Conservation (phyloP, 2,329 filamentous ascomycete genomes). For the Aureobasidium namibiae region DNA sequence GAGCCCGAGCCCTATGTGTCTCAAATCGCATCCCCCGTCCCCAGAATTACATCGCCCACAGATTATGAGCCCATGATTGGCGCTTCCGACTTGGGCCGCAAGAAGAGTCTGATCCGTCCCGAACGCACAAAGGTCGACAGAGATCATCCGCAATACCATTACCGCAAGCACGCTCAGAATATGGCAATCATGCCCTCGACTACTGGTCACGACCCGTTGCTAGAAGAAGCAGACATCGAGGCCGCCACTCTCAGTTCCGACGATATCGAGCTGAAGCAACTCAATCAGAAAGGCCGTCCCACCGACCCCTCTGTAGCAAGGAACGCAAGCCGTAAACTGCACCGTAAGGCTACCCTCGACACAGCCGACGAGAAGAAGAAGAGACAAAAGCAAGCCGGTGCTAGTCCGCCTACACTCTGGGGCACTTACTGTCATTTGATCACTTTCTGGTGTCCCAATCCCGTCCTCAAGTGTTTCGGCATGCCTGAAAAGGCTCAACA, state of each 20-base stretch:
- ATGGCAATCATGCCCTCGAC: constrained; percentile 87
- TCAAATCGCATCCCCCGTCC: not conserved
- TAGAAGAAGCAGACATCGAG: constrained; percentile 50
- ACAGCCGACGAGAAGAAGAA: constrained; percentile 51
- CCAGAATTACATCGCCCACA: constrained; percentile 17
- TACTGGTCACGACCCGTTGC: constrained; percentile 82
- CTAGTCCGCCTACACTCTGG: constrained; percentile 81
- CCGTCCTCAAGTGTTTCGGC: constrained; percentile 75
- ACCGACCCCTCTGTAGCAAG: not conserved
- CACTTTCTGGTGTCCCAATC: constrained; percentile 90
- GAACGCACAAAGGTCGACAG: constrained; percentile 78
- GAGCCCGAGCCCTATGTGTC: constrained; percentile 18
- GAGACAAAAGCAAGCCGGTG: constrained; percentile 51
- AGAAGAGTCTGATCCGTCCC: constrained; percentile 80
- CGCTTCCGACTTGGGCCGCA: constrained; percentile 51
- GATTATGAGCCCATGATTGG: constrained; percentile 46
- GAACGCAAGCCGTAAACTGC: constrained; percentile 28
- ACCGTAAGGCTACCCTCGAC: constrained; percentile 48
- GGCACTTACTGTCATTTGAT: constrained; percentile 89
- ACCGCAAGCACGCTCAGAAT: constrained; percentile 86
- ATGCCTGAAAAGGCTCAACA: constrained; percentile 79
- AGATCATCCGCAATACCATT: constrained; percentile 91
- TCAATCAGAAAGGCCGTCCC: constrained; percentile 31
- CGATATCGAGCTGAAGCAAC: constrained; percentile 46
- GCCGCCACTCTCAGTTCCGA: constrained; percentile 53